Conservation (phyloP, 2,329 filamentous ascomycete genomes). For the Lasiodiplodia hormozganensis region DNA sequence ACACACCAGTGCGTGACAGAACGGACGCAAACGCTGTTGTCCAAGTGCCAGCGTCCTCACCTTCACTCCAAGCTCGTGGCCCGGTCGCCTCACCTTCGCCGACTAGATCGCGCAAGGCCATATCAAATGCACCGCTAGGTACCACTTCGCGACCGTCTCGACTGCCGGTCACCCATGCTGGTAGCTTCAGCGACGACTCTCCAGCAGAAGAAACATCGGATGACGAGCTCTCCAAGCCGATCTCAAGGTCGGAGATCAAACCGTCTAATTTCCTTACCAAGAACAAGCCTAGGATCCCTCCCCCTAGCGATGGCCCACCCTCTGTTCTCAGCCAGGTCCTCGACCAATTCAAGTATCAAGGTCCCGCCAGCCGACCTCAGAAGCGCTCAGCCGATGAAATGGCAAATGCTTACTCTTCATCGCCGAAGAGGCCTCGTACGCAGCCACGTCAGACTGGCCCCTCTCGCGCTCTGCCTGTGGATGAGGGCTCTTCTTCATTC, state of each 20-base stretch:
- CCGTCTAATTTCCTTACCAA: slow-evolving; percentile 61
- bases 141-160: not conserved
- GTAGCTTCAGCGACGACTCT: slow-evolving; percentile 53
- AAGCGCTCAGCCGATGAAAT: slow-evolving; percentile 43
- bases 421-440: slow-evolving; percentile 5
- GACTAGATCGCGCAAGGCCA: slow-evolving; percentile 35
- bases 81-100: slow-evolving; percentile 53
- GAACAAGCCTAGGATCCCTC: slow-evolving; percentile 29
- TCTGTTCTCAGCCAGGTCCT: not conserved
- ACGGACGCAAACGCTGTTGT: slow-evolving; percentile 55
- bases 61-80: slow-evolving; percentile 46
- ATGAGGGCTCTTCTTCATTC: not conserved
- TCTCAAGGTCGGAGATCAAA: slow-evolving; percentile 64
- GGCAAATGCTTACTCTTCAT: slow-evolving; percentile 32
- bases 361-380: slow-evolving; percentile 16
- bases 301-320: not conserved
- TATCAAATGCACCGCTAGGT: slow-evolving; percentile 47
- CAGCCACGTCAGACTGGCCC: slow-evolving; percentile 39
- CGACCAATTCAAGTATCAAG: not conserved
- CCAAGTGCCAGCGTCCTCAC: slow-evolving; percentile 91
- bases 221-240: slow-evolving; percentile 54
- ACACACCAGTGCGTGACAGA: slow-evolving; percentile 47
- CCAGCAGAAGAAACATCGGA: slow-evolving; percentile 49
- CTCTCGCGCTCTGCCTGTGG: slow-evolving; percentile 43
- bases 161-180: slow-evolving; percentile 63